Evolutionary conservation across 805 yeast species (phyloP), one percentile per base, ranked within the genome.

Genomic region (Zygosaccharomyces kombuchaensis): DNA sequence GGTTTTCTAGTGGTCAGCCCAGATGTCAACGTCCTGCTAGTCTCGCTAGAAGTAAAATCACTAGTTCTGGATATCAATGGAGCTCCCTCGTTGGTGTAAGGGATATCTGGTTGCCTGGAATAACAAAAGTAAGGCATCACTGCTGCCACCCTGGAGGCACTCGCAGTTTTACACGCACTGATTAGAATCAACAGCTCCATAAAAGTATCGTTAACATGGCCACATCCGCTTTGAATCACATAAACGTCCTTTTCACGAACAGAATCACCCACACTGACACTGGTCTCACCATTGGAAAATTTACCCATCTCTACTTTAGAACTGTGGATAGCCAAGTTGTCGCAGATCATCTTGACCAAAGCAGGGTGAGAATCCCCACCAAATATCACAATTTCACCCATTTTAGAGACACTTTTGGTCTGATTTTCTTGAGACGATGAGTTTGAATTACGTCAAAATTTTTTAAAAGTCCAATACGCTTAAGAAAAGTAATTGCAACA

Each of bases 211-310:
- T 89, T 90, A 36, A 88, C 96, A 57, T 83, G 80, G 8, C 95
- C 96, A 56, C 90, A 82, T 7, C 95, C 95, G 45, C 70, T 76
- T 66, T 89, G 96, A 40, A 90, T 75, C 36, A 89, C 89, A 60
- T 84, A 93, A 6, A 93, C 98, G 63, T 93, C 97, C 67, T 93
- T 93, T 54, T 90, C 98, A 60, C 99, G 77, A 19, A 93, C 98
- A 9, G 96, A 85, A 58, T 89, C 95, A 44, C 76, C 75, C 45
- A 93, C 79, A 46, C 83, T 84, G 47, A 93, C 87, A 23, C 91
- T 82, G 3, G 96, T 90, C 62, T 93, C 99, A 44, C 99, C 99
- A 62, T 93, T 93, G 50, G 91, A 83, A 60, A 80, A 78, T 61
- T 82, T 82, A 48, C 78, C 78, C 47, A 82, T 72, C 37, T 72